phyloP scores from a whole-genome alignment of 2,329 filamentous ascomycete genomes.

The Microcera coccophila region DNA sequence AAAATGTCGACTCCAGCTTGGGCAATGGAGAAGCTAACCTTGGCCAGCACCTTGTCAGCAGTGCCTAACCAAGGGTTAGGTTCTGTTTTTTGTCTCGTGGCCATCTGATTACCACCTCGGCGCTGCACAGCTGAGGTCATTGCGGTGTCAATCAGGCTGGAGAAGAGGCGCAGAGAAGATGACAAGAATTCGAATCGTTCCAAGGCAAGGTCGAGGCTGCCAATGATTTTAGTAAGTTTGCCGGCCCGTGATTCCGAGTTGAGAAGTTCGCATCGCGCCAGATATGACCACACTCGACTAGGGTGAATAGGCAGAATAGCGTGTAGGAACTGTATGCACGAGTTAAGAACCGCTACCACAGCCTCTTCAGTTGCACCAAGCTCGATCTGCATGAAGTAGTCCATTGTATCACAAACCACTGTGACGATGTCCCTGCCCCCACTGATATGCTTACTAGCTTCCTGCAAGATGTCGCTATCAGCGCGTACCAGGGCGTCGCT shows the following conservation, averaged over 20 bases:
- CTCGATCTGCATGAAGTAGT: constrained; percentile 61
- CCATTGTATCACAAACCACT: constrained; percentile 81
- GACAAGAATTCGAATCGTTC: constrained; percentile 75
- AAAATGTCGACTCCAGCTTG: constrained; percentile 77
- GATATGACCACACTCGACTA: constrained; percentile 83
- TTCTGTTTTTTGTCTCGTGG: constrained; percentile 42
- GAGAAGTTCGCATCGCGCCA: constrained; percentile 76
- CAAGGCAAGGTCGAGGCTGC: constrained; percentile 73
- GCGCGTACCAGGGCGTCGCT: constrained; percentile 31
- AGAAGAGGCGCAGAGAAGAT: constrained; percentile 70
- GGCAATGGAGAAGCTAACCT: constrained; percentile 67
- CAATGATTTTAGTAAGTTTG: constrained; percentile 72
- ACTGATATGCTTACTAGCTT: constrained; percentile 52
- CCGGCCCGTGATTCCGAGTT: constrained; percentile 72
- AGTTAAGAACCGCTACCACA: constrained; percentile 61
- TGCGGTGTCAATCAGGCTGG: constrained; percentile 70
- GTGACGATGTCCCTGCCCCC: constrained; percentile 70
- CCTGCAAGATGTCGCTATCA: constrained; percentile 49
- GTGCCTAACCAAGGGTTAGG: constrained; percentile 64
- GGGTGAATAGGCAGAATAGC: constrained; percentile 71
- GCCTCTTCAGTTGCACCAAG: constrained; percentile 55
- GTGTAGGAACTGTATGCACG: constrained; percentile 77
- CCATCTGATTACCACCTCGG: constrained; percentile 51
- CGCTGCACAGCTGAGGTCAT: constrained; percentile 65
- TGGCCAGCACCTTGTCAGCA: constrained; percentile 71